Conservation (phyloP, 2,329 filamentous ascomycete species). For the Pyricularia pennisetigena region DNA sequence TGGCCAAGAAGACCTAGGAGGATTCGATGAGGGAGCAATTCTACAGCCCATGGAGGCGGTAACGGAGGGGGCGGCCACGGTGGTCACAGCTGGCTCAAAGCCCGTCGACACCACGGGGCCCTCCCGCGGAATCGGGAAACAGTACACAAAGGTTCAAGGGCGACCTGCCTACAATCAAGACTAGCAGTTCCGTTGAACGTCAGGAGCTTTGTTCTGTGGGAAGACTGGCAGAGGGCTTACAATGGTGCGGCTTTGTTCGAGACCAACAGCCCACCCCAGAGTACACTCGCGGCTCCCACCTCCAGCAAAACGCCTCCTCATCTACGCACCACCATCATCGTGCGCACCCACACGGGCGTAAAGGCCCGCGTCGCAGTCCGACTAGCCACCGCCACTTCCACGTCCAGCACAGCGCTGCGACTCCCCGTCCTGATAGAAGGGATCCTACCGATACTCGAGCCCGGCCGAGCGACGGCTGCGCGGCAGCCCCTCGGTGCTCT, state of each 20-base stretch:
- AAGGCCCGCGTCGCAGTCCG: constrained; percentile 9
- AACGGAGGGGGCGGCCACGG: not conserved
- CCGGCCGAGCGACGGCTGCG: constrained; percentile 11
- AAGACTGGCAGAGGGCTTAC: constrained; percentile 29
- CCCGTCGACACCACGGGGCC: not conserved
- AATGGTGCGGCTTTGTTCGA: constrained; percentile 43
- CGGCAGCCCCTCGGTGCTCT: constrained; percentile 16
- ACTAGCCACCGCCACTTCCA: constrained; percentile 1
- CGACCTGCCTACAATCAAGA: constrained; percentile 15
- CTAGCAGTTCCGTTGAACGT: constrained; percentile 17
- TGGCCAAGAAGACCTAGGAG: constrained; percentile 6
- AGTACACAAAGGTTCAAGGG: constrained; percentile 7
- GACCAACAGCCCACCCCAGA: constrained; percentile 20
- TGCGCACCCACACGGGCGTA: constrained; percentile 15
- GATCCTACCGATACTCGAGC: constrained; percentile 14
- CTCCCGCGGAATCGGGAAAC: not conserved
- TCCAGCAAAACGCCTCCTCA: not conserved
- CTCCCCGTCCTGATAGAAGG: constrained; percentile 19
- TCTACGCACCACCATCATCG: constrained; percentile 13
- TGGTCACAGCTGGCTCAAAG: not conserved
- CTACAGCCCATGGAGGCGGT: not conserved
- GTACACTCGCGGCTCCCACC: not conserved
- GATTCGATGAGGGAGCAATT: not conserved
- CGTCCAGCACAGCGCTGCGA: not conserved
- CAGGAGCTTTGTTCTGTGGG: constrained; percentile 19